Base-by-base conservation (phyloP, 2,329 filamentous ascomycete species). In the Calonectria ilicicola region DNA sequence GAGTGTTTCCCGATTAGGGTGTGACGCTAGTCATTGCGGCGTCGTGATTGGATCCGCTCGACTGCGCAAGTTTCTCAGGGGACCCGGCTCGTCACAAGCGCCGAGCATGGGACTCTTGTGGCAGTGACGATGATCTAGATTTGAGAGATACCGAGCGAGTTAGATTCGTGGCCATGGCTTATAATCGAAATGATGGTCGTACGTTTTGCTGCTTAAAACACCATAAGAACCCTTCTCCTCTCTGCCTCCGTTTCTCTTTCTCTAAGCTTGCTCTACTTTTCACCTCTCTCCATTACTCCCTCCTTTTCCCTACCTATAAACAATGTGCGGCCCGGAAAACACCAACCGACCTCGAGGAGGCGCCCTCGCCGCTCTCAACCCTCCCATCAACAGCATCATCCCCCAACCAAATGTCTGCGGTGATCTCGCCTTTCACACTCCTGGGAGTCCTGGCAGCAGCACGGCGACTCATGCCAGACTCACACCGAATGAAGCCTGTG, bases 321-420 rank as follows among this genome's bases (percentile, higher is more conserved):
- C 15, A 46, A 89, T 89, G 87, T 89, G 87, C 73, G 86, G 87
- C 51, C 83, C 83, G 6, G 83, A 87, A 63, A 82, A 76, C 68
- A 82, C 83, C 14, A 82, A 84, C 69, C 79, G 83, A 58, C 85
- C 86, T 12, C 82, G 83, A 46, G 86, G 87, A 70, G 87, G 87
- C 40, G 87, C 87, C 19, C 82, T 89, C 63, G 87, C 82, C 9
- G 85, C 87, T 8, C 83, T 89, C 56, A 83, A 78, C 21, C 81
- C 82, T 46, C 78, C 80, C 80, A 12, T 75, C 71, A 19, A 72
- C 44, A 65, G 38, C 32, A 4, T 70, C 5, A 56, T 60, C 2
- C 70, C 67, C 7, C 35, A 62, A 35, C 38, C n/a, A 26, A 74
- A 67, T 8, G 49, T 83, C 2, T 73, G 77, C 17, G 84, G 82